phyloP scores from a whole-genome alignment of 768 basidiomycete genomes.

The Boletus bicolor region DNA sequence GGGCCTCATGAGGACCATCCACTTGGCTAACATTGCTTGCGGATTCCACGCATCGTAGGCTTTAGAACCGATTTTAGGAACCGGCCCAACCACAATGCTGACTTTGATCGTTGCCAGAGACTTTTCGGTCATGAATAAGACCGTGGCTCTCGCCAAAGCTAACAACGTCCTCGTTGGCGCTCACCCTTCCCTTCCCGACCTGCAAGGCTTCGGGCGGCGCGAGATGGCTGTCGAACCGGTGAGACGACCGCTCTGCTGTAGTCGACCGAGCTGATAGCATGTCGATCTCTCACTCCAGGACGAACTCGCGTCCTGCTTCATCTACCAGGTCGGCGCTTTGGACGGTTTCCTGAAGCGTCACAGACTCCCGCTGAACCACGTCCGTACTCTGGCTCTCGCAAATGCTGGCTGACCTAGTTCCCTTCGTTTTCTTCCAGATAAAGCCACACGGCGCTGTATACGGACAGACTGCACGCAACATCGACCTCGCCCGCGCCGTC shows the following conservation, averaged over 20 bases:
- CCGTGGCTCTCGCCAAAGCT: conserved; percentile 53
- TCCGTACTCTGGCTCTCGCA: conserved; percentile 22
- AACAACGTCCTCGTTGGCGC: conserved; percentile 61
- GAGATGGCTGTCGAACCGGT: conserved; percentile 64
- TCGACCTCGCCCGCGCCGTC: conserved; percentile 52
- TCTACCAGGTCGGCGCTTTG: conserved; percentile 68
- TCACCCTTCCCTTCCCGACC: conserved; percentile 59
- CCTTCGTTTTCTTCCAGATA: conserved; percentile 33
- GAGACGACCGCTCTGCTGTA: conserved; percentile 4
- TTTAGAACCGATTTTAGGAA: background rate
- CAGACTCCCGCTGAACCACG: conserved; percentile 54
- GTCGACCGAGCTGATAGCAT: background rate
- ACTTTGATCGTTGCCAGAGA: conserved; percentile 38
- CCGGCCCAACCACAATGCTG: background rate
- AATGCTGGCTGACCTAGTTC: background rate
- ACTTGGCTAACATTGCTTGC: conserved; percentile 63
- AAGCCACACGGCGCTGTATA: conserved; percentile 65
- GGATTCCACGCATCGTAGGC: conserved; percentile 64
- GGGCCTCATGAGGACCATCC: conserved; percentile 52
- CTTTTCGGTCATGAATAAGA: conserved; percentile 63
- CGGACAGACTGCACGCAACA: conserved; percentile 53
- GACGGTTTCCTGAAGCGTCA: conserved; percentile 55
- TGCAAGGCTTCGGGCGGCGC: conserved; percentile 62
- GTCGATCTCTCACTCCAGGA: conserved; percentile 33
- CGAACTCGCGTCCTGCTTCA: conserved; percentile 53